Base-by-base conservation (phyloP, 176 grass and related monocot species). In the Otatea glauca region DNA sequence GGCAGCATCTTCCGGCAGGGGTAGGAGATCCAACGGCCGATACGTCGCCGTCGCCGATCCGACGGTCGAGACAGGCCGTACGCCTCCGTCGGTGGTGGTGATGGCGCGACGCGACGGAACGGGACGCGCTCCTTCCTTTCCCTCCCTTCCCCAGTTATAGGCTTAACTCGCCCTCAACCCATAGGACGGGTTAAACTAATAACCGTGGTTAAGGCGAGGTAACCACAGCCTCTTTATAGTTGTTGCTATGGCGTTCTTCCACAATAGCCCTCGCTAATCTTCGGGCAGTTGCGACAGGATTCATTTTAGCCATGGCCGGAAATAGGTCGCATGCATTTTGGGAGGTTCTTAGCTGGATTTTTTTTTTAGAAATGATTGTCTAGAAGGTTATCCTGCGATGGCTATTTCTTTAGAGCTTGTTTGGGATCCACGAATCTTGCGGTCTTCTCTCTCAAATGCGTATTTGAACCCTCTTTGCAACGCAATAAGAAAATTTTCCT, bases 181-280 rank as follows among this genome's bases (percentile, higher is more conserved):
- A 70, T 68, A 66, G 38, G 84, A 67, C 55, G 84, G 70, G 60
- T 72, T 87, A 80, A 92, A 87, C 76, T 66, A 73, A 68, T 87
- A 85, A 74, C 88, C 76, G 79, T 68, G 75, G 87, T 85, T 85
- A 87, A 74, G 48, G 43, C 12, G 27, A 50, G 29, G 18, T 63
- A 60, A 63, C 43, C 13, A 14, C 27, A 21, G 1, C 42, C 55
- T 1, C 24, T 27, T 25, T 71, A 45, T 42, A 69, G 38, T 18
- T 43, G 13, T 5, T 6, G 11, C n/a, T 25, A 8, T 14, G n/a
- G 12, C n/a, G 21, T 9, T 42, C 38, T 77, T 21, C 72, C 48
- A 20, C 53, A 18, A 74, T 35, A 68, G 21, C 20, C 5, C 13
- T 39, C 56, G 55, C 80, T 21, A 43, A 47, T 44, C 54, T n/a